phyloP scores from a whole-genome alignment of 2,329 filamentous ascomycete species.

The Hypoxylon sp. region DNA sequence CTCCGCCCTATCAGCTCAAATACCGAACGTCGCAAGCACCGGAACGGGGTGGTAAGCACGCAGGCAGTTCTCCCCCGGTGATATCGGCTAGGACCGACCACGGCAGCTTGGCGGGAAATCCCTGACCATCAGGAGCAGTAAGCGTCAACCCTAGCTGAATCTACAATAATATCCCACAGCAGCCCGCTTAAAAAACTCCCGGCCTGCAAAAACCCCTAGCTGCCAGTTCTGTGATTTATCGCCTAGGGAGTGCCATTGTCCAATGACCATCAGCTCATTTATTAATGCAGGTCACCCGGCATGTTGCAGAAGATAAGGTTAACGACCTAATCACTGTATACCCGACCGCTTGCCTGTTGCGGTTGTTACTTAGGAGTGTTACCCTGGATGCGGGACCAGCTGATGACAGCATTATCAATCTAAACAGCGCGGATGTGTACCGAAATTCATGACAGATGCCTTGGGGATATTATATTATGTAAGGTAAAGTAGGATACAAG shows the following conservation, averaged over 20 bases:
- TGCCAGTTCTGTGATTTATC: constrained; percentile 32
- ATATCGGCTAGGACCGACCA: constrained; percentile 35
- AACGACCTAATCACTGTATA: constrained; percentile 14
- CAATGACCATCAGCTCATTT: constrained; percentile 29
- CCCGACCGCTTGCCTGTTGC: constrained; percentile 36
- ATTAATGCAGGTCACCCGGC: constrained; percentile 40
- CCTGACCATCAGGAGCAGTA: constrained; percentile 34
- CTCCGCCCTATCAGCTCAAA: constrained; percentile 34
- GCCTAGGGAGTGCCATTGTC: constrained; percentile 19
- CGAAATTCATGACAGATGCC: constrained; percentile 12
- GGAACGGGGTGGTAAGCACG: constrained; percentile 35
- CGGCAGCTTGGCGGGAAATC: constrained; percentile 40
- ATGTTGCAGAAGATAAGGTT: constrained; percentile 38
- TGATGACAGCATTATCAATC: constrained; percentile 29
- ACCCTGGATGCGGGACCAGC: constrained; percentile 29
- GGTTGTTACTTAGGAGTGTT: constrained; percentile 34
- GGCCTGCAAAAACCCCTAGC: constrained; percentile 18
- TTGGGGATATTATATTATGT: constrained; percentile 1
- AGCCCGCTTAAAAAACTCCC: constrained; percentile 10
- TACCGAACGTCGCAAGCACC: constrained; percentile 25
- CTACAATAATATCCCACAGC: constrained; percentile 10
- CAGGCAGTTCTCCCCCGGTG: constrained; percentile 27
- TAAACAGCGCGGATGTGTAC: constrained; percentile 5
- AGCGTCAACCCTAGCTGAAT: constrained; percentile 19
- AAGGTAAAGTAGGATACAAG: background rate